Evolutionary conservation across 139 green algal genomes (phyloP), one percentile per base, ranked within the genome.

Genomic region (Ettlia oleoabundans): DNA sequence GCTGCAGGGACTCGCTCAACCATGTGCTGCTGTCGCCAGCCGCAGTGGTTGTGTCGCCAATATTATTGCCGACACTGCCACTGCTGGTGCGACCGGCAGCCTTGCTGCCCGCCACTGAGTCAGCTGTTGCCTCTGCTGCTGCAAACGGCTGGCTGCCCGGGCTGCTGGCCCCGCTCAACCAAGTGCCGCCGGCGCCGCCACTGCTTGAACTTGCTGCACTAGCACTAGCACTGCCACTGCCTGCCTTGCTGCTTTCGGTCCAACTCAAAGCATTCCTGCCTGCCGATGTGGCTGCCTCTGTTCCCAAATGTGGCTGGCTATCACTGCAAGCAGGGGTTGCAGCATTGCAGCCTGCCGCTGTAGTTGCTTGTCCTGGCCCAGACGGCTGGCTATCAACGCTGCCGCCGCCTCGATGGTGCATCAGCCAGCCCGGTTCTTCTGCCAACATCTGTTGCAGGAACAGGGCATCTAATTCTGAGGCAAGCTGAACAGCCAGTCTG

Each of bases 381-480:
- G 47, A 15, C 15, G 55, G n/a, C 37, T 42, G 37, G 35, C 2
- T 6, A 33, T 28, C 21, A n/a, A n/a, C n/a, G n/a, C n/a, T n/a
- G n/a, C n/a, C n/a, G n/a, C n/a, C n/a, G n/a, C n/a, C n/a, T n/a
- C n/a, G n/a, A 26, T 80, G 73, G 10, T 38, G 26, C 2, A 33
- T 53, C 24, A 80, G 53, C 73, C 73, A 80, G 33, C 73, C 73
- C 1, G 73, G 52, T 53, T 80, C 73, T 37, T 67, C 53, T 18
- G 38, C 18, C 35, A 80, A 52, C 73, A 80, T 80, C 35, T 8
- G 22, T 38, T 52, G 24, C 51, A 80, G 37, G 28, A 80, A 80
- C 35, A 80, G 2, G 26, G 35, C 7, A 35, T 80, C 73, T 4
- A 80, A 5, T 13, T 35, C 32, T 19, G 33, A 2, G 1, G 53